Percentiles rank a stretch among this genome's conserved stretches.
Evolutionary conservation across 225 moss, liverwort and hornwort species (phyloP).

Genomic region (Pseudisothecium myosuroides): DNA sequence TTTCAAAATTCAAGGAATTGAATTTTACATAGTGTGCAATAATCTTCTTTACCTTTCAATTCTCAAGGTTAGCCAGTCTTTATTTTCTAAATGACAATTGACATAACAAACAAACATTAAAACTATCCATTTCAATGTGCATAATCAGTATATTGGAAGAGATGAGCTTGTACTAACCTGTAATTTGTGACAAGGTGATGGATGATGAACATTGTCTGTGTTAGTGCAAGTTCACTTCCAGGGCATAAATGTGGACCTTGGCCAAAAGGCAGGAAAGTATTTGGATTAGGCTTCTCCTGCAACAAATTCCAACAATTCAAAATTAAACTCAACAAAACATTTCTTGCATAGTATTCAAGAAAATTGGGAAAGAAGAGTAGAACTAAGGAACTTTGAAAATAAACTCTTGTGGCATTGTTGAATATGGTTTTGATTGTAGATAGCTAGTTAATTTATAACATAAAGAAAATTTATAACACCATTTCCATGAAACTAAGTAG

Average conservation of each 20-base stretch:
- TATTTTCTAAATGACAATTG: background rate
- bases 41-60: background rate
- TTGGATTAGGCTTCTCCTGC: background rate
- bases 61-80: background rate
- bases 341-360: background rate
- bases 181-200: conserved; percentile 7
- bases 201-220: background rate
- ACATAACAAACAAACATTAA: background rate
- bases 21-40: background rate
- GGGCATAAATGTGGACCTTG: background rate
- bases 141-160: too few relatives aligned
- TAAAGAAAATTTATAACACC: background rate
- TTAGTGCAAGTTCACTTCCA: background rate
- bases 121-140: background rate
- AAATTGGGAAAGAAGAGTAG: background rate
- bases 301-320: background rate
- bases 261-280: background rate
- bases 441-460: background rate
- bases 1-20: background rate
- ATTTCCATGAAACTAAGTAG: background rate
- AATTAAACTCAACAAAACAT: background rate
- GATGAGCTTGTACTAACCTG: background rate
- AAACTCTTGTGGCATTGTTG: background rate
- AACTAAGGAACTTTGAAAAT: background rate
- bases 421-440: background rate